Evolutionary conservation across 192 early-diverging fungal species (phyloP).

Genomic region (Umbelopsis ramanniana): DNA sequence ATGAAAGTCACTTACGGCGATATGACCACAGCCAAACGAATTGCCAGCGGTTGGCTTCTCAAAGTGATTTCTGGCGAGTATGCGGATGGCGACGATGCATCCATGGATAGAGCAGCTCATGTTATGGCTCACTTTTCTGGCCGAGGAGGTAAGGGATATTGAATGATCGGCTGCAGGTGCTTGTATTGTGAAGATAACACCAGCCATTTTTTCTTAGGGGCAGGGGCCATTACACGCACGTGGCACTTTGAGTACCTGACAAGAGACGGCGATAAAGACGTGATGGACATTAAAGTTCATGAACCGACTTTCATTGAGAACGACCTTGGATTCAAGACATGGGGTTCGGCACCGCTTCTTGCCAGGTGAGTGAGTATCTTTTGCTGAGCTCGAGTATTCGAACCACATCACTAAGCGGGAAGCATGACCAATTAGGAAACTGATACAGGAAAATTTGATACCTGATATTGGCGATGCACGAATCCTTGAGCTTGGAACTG

Average conservation of each 20-base stretch:
- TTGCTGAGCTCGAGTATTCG: background rate
- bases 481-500: constrained; percentile 59
- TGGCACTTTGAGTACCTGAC: constrained; percentile 40
- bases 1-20: constrained; percentile 22
- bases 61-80: constrained; percentile 25
- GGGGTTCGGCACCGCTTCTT: constrained; percentile 56
- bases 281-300: constrained; percentile 40
- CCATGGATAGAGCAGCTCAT: constrained; percentile 33
- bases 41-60: constrained; percentile 16
- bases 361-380: constrained; percentile 41
- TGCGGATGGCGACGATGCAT: constrained; percentile 9
- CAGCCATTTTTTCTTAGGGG: constrained; percentile 4
- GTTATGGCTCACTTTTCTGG: constrained; percentile 43
- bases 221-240: constrained; percentile 41
- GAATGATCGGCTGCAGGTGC: background rate
- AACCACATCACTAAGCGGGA: background rate
- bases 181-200: background rate
- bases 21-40: constrained; percentile 19
- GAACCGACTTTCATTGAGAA: constrained; percentile 55
- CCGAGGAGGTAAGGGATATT: constrained; percentile 33
- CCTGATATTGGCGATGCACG: constrained; percentile 29
- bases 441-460: constrained; percentile 36
- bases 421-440: constrained; percentile 24
- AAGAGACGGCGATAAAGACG: constrained; percentile 11
- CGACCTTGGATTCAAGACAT: constrained; percentile 61